Conservation (phyloP, 148 eudicot genomes). For the Pouteria glomerata region DNA sequence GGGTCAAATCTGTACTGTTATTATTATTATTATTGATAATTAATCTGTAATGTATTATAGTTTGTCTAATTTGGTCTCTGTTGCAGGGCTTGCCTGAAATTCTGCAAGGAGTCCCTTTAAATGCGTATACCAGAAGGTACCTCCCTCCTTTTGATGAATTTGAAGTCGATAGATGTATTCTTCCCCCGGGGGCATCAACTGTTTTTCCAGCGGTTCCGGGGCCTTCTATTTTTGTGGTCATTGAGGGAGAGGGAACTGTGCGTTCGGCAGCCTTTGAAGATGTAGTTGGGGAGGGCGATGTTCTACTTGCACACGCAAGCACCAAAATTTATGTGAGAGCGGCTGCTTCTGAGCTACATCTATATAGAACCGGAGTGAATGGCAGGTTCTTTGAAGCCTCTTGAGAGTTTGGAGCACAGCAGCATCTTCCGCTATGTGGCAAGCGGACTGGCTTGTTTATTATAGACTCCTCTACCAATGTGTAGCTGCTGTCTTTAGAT, state of each 20-base stretch:
- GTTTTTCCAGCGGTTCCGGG: slow-evolving; percentile 51
- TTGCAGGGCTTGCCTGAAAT: slow-evolving; percentile 71
- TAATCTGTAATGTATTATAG: no score
- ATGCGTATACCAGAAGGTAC: slow-evolving; percentile 60
- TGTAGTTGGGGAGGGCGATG: slow-evolving; percentile 54
- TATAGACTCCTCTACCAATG: no score
- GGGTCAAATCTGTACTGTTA: not conserved
- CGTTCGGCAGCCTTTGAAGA: slow-evolving; percentile 26
- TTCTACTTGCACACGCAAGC: slow-evolving; percentile 65
- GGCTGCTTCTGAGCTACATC: slow-evolving; percentile 35
- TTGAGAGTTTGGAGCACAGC: not conserved
- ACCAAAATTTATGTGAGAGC: slow-evolving; percentile 35
- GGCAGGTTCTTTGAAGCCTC: slow-evolving; percentile 44
- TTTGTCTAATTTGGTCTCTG: not conserved
- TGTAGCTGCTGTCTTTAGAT: not conserved
- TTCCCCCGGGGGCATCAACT: slow-evolving; percentile 35
- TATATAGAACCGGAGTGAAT: slow-evolving; percentile 83
- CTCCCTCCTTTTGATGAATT: slow-evolving; percentile 85
- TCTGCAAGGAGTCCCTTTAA: slow-evolving; percentile 48
- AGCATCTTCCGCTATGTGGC: no score
- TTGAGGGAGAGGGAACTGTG: slow-evolving; percentile 54
- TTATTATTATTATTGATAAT: no score
- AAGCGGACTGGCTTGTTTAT: not conserved
- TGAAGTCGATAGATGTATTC: slow-evolving; percentile 72
- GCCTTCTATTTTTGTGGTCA: slow-evolving; percentile 70